Evolutionary conservation across 495 filamentous ascomycete species (phyloP).

Genomic region (Apiosordaria backusii): DNA sequence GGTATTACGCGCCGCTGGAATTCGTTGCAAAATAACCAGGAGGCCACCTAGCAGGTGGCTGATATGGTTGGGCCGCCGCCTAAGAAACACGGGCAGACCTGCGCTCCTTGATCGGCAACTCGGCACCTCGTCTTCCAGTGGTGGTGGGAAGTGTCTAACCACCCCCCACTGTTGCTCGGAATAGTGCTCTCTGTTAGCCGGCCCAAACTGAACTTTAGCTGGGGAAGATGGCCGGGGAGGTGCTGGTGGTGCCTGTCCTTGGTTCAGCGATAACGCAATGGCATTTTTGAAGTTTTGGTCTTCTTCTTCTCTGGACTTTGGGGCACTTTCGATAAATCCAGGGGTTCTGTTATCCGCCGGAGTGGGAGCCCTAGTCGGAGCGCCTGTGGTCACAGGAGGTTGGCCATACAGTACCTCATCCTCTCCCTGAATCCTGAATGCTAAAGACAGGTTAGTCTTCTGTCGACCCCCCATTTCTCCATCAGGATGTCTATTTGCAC

Average conservation of each 20-base stretch:
- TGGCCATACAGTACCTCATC: not conserved
- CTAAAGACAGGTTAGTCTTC: too few relatives aligned
- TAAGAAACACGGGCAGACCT: constrained; percentile 67
- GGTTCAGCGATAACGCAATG: not conserved
- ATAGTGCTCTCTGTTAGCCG: not conserved
- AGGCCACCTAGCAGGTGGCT: constrained; percentile 62
- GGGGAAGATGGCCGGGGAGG: not conserved
- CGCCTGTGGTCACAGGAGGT: not conserved
- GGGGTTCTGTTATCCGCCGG: not conserved
- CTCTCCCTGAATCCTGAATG: not conserved
- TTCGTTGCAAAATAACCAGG: constrained; percentile 76
- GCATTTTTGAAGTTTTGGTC: not conserved
- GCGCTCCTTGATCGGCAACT: constrained; percentile 55
- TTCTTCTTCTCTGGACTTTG: not conserved
- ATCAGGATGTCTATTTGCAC: too few relatives aligned
- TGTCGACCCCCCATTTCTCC: too few relatives aligned
- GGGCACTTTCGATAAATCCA: too few relatives aligned
- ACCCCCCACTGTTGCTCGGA: not conserved
- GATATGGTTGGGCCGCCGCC: constrained; percentile 41
- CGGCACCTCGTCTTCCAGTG: constrained; percentile 16
- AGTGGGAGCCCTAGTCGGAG: not conserved
- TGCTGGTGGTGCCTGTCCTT: not conserved
- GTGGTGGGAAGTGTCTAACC: not conserved
- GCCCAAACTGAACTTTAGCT: not conserved
- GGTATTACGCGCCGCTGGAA: constrained; percentile 74